Evolutionary conservation across 768 basidiomycete genomes (phyloP).

Genomic region (Termitomyces sp.): DNA sequence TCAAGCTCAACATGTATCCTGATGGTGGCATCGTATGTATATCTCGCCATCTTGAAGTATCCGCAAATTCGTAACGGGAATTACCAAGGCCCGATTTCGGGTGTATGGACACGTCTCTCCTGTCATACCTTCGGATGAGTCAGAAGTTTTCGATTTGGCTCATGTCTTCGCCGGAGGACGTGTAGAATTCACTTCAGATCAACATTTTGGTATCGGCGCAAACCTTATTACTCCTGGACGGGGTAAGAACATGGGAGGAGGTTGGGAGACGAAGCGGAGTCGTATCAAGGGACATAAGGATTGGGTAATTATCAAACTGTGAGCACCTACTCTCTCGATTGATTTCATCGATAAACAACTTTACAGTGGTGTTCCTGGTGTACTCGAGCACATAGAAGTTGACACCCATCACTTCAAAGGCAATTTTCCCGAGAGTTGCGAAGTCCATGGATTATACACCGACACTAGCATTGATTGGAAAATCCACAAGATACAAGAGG

Average conservation of each 20-base stretch:
- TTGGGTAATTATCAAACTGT: slow-evolving; percentile 90
- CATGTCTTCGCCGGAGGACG: slow-evolving; percentile 87
- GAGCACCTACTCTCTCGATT: slow-evolving; percentile 22
- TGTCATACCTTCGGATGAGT: slow-evolving; percentile 44
- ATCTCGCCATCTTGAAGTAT: slow-evolving; percentile 1
- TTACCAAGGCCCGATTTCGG: slow-evolving; percentile 77
- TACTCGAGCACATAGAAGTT: slow-evolving; percentile 74
- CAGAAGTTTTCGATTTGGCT: slow-evolving; percentile 71
- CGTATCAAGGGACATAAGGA: slow-evolving; percentile 77
- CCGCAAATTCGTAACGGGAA: slow-evolving; percentile 1
- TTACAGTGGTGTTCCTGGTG: slow-evolving; percentile 64
- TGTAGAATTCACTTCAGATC: slow-evolving; percentile 82
- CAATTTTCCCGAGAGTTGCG: slow-evolving; percentile 88
- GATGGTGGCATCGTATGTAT: slow-evolving; percentile 90
- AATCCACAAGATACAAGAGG: slow-evolving; percentile 28
- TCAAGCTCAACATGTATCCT: slow-evolving; percentile 93
- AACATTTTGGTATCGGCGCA: slow-evolving; percentile 89
- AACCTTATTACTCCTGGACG: slow-evolving; percentile 91
- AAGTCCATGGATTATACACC: slow-evolving; percentile 57
- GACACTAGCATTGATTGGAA: slow-evolving; percentile 31
- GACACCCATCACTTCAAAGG: slow-evolving; percentile 97
- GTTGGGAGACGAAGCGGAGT: slow-evolving; percentile 97
- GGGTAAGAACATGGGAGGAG: slow-evolving; percentile 94
- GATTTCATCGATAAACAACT: background rate
- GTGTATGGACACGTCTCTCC: slow-evolving; percentile 80